These are phyloP conservation scores for Microsporum ferrugineum DNA, from an alignment of 2,329 filamentous ascomycete species.

Conservation along the genomic window DNA sequence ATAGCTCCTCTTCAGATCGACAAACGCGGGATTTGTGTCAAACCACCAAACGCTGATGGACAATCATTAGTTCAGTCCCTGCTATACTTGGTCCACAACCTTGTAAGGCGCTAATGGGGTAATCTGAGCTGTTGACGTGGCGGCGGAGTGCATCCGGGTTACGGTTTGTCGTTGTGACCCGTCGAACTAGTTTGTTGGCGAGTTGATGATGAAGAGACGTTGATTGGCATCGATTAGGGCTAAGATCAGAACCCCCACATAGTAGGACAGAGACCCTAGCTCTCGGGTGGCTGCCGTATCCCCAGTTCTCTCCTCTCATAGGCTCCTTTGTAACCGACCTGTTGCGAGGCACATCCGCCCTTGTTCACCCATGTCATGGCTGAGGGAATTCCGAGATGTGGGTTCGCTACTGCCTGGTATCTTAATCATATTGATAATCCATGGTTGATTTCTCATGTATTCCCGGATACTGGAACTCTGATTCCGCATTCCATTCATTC, in stretches of 20 bases:
- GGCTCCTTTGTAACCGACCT: neutral
- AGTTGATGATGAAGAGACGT: neutral
- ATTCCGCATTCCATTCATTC: neutral
- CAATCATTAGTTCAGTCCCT: neutral
- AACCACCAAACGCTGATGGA: neutral
- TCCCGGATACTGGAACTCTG: neutral
- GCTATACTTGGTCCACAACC: neutral
- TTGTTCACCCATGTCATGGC: neutral
- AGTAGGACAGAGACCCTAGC: neutral
- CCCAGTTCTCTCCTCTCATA: neutral
- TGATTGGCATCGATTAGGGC: neutral
- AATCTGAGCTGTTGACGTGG: neutral
- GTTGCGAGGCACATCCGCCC: neutral
- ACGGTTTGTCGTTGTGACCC: neutral
- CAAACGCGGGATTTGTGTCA: neutral
- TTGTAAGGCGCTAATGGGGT: neutral
- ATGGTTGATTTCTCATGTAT: neutral
- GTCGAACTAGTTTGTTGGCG: neutral
- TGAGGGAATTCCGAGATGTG: neutral
- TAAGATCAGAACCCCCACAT: neutral
- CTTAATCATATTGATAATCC: neutral
- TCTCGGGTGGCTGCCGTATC: neutral
- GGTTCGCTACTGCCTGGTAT: neutral
- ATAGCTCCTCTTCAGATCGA: neutral
- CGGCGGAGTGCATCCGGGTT: neutral